Conservation (phyloP, 352 stramenopile genomes). For the Globisporangium ultimum region DNA sequence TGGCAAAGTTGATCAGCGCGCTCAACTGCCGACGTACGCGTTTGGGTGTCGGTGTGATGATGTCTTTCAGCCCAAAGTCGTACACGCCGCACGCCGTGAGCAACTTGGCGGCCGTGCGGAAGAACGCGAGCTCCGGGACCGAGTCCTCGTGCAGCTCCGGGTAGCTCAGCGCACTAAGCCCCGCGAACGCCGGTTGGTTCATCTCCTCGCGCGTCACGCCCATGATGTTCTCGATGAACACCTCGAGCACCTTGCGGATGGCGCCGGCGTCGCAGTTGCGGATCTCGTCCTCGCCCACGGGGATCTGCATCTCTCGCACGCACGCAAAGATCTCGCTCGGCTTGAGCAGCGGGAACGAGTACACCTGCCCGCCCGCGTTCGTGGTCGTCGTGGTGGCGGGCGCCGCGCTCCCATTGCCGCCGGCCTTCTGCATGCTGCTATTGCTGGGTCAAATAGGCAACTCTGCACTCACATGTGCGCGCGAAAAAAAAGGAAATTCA, state of each 20-base stretch:
- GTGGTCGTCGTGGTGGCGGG: background rate
- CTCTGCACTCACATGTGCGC: background rate
- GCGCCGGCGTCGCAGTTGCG: conserved; percentile 61
- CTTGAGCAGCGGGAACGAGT: conserved; percentile 94
- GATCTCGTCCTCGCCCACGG: conserved; percentile 88
- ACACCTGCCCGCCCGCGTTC: conserved; percentile 20
- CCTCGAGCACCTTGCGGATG: conserved; percentile 87
- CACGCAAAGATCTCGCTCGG: conserved; percentile 91
- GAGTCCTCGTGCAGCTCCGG: conserved; percentile 93
- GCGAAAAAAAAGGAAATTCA: background rate
- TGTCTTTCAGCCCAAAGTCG: conserved; percentile 94
- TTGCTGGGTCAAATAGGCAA: background rate
- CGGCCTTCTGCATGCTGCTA: conserved; percentile 14
- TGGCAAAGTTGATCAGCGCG: conserved; percentile 97
- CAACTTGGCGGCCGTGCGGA: conserved; percentile 85
- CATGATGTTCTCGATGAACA: conserved; percentile 88
- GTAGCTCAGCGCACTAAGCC: conserved; percentile 75
- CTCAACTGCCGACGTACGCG: conserved; percentile 92
- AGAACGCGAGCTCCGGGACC: conserved; percentile 93
- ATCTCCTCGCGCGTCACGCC: conserved; percentile 91
- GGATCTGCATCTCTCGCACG: conserved; percentile 89
- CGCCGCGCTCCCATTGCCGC: background rate
- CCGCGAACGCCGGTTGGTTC: conserved; percentile 85
- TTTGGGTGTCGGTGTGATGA: conserved; percentile 86
- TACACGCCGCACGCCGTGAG: conserved; percentile 90